Percentiles rank a stretch among this genome's conserved stretches.
These are phyloP conservation scores for Boeremia exigua DNA, from an alignment of 2,329 filamentous ascomycete species.

Conservation along the genomic window DNA sequence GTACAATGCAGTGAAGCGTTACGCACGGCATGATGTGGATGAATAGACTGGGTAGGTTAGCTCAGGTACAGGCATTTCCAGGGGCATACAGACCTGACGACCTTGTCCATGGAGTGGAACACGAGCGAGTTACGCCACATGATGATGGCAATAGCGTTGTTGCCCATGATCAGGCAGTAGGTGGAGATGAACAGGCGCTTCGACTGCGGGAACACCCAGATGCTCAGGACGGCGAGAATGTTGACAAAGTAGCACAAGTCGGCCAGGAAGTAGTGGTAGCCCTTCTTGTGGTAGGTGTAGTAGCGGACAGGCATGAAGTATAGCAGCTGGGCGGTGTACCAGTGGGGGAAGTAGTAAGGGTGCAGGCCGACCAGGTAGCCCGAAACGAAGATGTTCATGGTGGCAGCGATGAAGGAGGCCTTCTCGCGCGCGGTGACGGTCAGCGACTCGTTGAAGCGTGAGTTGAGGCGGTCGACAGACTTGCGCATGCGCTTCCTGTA, in stretches of 20 bases:
- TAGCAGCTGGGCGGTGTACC: slow-evolving; percentile 85
- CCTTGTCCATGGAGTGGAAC: slow-evolving; percentile 98
- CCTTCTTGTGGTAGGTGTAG: slow-evolving; percentile 87
- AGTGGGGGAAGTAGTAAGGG: slow-evolving; percentile 86
- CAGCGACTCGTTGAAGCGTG: slow-evolving; percentile 87
- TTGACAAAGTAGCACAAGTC: slow-evolving; percentile 99
- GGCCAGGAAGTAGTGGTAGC: slow-evolving; percentile 89
- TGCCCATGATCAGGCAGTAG: slow-evolving; percentile 92
- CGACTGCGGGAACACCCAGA: slow-evolving; percentile 90
- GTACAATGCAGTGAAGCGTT: slow-evolving; percentile 89
- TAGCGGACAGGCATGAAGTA: slow-evolving; percentile 98
- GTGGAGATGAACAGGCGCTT: slow-evolving; percentile 91
- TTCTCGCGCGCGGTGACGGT: slow-evolving; percentile 91
- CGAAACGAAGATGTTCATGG: slow-evolving; percentile 96
- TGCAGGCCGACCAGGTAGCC: slow-evolving; percentile 89
- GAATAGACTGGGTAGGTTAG: slow-evolving; percentile 69
- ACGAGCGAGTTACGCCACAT: slow-evolving; percentile 99
- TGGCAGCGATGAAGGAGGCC: slow-evolving; percentile 92
- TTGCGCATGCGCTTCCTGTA: slow-evolving; percentile 87
- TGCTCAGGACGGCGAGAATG: slow-evolving; percentile 76
- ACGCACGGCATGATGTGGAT: slow-evolving; percentile 99
- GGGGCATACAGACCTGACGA: slow-evolving; percentile 69
- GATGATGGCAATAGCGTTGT: slow-evolving; percentile 96
- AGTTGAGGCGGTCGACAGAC: slow-evolving; percentile 85
- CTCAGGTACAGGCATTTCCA: not conserved